Base-by-base conservation (phyloP, 305 asterid genomes). In the Fraxinus sp. region DNA sequence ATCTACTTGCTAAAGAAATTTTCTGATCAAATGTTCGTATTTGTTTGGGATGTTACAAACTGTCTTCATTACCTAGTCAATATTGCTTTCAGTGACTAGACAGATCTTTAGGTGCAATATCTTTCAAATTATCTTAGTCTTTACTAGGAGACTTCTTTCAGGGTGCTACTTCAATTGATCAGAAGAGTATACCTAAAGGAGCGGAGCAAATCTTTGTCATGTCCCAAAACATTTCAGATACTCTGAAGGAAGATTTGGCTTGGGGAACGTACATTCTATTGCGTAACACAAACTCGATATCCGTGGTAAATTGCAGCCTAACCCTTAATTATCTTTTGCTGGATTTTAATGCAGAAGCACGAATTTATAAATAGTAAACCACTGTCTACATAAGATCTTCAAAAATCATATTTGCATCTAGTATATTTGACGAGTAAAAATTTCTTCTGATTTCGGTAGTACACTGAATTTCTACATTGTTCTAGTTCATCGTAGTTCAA, bases 261-360 rank as follows among this genome's bases (percentile, higher is more conserved):
- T 96, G 99, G 98, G 98, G 93, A 84, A 87, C 99, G 18, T 96
- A 92, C 49, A 89, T 88, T 77, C 84, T 96, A 55, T 77, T 95
- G 88, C 98, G 97, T 26, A 95, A 93, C 84, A 94, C 99, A 79
- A 95, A 92, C 86, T 88, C 98, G 24, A 83, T 91, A 84, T 92
- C 98, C 11, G 97, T 92, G 97, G 98, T 96, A 83, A 80, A 91
- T 87, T 77, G 74, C 81, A n/a, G 24, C 37, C 77, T 83, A 35
- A 75, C 46, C 32, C 77, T 78, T 37, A 77, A 72, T 46, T 55
- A 59, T 89, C 28, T 73, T 72, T 18, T 82, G 36, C 20, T 46
- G 79, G 71, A 37, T 55, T 75, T 64, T 71, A 72, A 59, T 71
- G 30, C 16, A 76, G 72, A 36, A 68, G 46, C 66, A 59, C 24